These are phyloP conservation scores for Adansonia grandidieri DNA, from an alignment of 441 rosid genomes.

Conservation along the genomic window DNA sequence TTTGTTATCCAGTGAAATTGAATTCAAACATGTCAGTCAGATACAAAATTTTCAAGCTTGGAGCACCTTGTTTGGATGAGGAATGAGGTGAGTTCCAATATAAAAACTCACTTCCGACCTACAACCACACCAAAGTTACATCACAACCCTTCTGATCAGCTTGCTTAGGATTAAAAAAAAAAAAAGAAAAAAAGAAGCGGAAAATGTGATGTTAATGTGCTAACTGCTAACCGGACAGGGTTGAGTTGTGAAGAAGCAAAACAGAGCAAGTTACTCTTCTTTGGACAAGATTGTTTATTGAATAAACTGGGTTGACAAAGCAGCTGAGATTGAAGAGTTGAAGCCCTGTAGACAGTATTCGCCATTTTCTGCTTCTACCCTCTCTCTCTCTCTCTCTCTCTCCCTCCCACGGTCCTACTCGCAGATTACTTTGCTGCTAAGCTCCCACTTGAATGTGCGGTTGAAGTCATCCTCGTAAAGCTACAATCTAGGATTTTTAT, in stretches of 20 bases:
- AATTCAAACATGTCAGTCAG: not conserved
- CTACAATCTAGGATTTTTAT: not conserved
- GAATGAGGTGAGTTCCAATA: constrained; percentile 73
- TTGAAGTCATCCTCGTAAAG: constrained; percentile 16
- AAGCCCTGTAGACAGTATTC: constrained; percentile 50
- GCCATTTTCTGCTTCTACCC: constrained; percentile 51
- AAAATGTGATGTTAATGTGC: constrained; percentile 6
- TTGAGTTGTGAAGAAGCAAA: constrained; percentile 48
- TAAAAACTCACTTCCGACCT: constrained; percentile 58
- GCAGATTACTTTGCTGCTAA: constrained; percentile 22
- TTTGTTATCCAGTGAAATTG: not conserved
- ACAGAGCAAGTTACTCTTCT: constrained; percentile 39
- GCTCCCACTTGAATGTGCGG: constrained; percentile 15
- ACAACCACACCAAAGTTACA: constrained; percentile 8
- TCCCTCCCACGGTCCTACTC: not conserved
- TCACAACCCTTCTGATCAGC: not conserved
- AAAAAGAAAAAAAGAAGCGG: not conserved
- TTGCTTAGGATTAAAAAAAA: not conserved
- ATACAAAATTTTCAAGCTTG: not conserved
- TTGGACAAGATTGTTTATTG: constrained; percentile 24
- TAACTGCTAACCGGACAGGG: constrained; percentile 40
- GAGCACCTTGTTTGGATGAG: constrained; percentile 84
- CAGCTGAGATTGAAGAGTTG: constrained; percentile 36
- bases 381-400: constrained; percentile 6
- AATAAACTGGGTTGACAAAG: constrained; percentile 24